Conservation (phyloP, 2,329 filamentous ascomycete genomes). For the Chrysoporthe deuterocubensis region DNA sequence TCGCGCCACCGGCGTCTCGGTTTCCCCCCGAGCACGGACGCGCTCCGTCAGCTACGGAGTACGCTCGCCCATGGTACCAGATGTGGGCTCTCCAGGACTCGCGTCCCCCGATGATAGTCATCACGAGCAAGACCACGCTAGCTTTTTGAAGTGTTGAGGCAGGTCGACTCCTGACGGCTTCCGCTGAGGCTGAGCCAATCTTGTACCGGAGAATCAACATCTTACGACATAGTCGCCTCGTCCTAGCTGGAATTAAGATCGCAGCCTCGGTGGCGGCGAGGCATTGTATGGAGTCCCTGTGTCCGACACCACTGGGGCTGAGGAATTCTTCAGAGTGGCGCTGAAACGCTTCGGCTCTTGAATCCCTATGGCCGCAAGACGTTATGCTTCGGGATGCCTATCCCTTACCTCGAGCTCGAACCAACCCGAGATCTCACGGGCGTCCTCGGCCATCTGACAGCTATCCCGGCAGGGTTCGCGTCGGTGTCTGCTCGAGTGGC, state of each 20-base stretch:
- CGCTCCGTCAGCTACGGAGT: background rate
- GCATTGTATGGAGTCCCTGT: background rate
- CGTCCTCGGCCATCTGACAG: too few relatives aligned
- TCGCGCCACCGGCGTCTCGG: conserved; percentile 1
- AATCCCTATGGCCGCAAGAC: background rate
- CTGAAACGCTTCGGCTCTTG: background rate
- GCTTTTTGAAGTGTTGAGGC: background rate
- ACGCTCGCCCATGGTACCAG: background rate
- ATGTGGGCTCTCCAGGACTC: background rate
- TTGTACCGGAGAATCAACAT: background rate
- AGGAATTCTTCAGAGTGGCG: background rate
- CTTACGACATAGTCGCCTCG: background rate
- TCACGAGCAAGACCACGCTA: background rate
- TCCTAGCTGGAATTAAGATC: background rate
- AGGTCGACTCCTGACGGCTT: background rate
- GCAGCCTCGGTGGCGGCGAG: background rate
- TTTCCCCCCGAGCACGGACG: background rate
- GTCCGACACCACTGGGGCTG: background rate
- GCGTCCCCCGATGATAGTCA: background rate
- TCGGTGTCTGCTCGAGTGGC: background rate
- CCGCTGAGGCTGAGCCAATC: background rate
- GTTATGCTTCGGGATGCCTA: background rate
- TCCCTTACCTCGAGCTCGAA: background rate
- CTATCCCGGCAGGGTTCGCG: background rate
- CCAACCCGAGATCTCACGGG: background rate